Evolutionary conservation across 345 rosid species (phyloP).

Genomic region (Lepidium africanum): DNA sequence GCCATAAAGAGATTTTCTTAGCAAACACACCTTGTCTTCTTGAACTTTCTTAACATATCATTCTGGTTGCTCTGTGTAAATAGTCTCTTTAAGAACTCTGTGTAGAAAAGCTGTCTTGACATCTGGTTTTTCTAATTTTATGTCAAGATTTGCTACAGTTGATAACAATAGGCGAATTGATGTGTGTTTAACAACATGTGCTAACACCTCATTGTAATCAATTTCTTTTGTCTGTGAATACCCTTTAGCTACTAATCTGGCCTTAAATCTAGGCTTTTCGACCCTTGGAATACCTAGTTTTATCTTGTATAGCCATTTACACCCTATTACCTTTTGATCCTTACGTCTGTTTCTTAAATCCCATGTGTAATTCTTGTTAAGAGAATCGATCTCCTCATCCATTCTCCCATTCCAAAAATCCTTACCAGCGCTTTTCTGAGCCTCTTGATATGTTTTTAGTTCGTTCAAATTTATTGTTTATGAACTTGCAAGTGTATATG

Average conservation of each 20-base stretch:
- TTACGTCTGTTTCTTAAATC: neutral
- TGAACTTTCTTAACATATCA: neutral
- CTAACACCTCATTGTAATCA: neutral
- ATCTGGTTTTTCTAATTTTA: neutral
- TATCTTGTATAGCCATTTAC: neutral
- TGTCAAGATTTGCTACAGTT: neutral
- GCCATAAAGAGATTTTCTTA: neutral
- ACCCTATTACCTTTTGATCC: neutral
- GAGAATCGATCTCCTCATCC: neutral
- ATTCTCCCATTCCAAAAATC: neutral
- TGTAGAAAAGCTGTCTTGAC: neutral
- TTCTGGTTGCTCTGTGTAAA: neutral
- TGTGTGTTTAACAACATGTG: neutral
- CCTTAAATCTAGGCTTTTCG: neutral
- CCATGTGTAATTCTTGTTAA: neutral
- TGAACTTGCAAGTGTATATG: neutral
- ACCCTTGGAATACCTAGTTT: neutral
- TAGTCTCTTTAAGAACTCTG: neutral
- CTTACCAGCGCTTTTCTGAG: neutral
- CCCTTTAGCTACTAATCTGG: neutral
- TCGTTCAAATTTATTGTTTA: neutral
- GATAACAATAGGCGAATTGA: neutral
- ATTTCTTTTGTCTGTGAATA: neutral
- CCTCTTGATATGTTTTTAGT: neutral
- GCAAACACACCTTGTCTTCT: neutral